phyloP scores from a whole-genome alignment of 805 yeast species.

The Phaffomyces thermotolerans region DNA sequence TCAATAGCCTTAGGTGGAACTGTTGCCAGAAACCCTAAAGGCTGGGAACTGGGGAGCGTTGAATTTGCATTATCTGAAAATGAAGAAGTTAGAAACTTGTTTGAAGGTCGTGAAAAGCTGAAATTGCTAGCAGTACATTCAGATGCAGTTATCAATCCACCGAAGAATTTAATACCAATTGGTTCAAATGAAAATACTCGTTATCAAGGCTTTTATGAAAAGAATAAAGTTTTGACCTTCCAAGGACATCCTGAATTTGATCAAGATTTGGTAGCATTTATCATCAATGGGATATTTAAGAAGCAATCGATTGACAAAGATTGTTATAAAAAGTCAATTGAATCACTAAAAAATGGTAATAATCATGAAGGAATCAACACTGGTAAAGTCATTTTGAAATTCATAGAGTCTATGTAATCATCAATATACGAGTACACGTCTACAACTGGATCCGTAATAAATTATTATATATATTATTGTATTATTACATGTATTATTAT shows the following conservation, averaged over 20 bases:
- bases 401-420: constrained; percentile 4
- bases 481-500: too few relatives aligned
- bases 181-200: constrained; percentile 51
- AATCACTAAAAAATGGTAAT: background rate
- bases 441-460: too few relatives aligned
- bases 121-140: constrained; percentile 50
- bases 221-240: constrained; percentile 49
- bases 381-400: constrained; percentile 11
- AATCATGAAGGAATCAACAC: constrained; percentile 8
- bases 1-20: constrained; percentile 57
- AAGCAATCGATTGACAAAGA: constrained; percentile 4
- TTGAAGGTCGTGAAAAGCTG: constrained; percentile 22
- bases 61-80: constrained; percentile 40
- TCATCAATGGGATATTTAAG: background rate
- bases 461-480: too few relatives aligned
- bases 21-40: constrained; percentile 50
- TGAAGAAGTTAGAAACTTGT: constrained; percentile 25
- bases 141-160: constrained; percentile 44
- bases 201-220: constrained; percentile 60
- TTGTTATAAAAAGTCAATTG: background rate
- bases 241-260: constrained; percentile 91
- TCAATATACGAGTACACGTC: too few relatives aligned
- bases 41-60: constrained; percentile 69
- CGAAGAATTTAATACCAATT: constrained; percentile 30
- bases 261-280: constrained; percentile 19